Conservation (phyloP, 345 rosid species). For the Leavenworthia alabamica region DNA sequence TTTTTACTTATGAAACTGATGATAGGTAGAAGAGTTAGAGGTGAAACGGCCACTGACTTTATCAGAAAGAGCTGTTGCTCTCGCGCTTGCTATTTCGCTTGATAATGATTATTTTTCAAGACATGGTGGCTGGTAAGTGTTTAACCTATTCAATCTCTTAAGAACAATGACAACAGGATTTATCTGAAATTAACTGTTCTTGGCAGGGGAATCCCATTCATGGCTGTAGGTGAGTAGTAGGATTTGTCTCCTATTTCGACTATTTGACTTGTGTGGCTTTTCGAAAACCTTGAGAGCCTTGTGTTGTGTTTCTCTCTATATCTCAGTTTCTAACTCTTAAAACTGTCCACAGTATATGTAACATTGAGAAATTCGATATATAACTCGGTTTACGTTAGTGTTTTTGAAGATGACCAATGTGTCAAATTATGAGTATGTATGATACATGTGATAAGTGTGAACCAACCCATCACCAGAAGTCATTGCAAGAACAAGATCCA, state of each 20-base stretch:
- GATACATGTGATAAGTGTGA: background rate
- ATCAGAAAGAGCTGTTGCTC: constrained; percentile 74
- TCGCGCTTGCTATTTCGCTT: constrained; percentile 87
- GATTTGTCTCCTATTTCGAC: background rate
- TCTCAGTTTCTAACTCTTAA: background rate
- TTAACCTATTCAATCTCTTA: background rate
- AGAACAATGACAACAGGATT: background rate
- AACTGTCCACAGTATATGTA: background rate
- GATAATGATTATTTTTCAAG: constrained; percentile 95
- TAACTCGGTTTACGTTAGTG: background rate
- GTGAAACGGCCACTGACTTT: constrained; percentile 59
- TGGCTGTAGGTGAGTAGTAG: constrained; percentile 49
- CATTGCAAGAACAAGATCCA: background rate
- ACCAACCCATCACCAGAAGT: background rate
- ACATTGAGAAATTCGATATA: background rate
- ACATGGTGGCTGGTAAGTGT: constrained; percentile 80
- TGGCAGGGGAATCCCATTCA: constrained; percentile 58
- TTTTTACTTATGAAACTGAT: background rate
- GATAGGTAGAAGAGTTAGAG: constrained; percentile 74
- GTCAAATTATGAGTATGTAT: too few species aligned
- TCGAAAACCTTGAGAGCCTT: constrained; percentile 10
- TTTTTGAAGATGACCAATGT: constrained; percentile 14
- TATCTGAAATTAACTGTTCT: background rate
- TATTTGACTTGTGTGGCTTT: background rate
- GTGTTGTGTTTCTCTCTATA: background rate